Evolutionary conservation across 2,329 filamentous ascomycete genomes (phyloP).

Genomic region (Aureobasidium vineae): DNA sequence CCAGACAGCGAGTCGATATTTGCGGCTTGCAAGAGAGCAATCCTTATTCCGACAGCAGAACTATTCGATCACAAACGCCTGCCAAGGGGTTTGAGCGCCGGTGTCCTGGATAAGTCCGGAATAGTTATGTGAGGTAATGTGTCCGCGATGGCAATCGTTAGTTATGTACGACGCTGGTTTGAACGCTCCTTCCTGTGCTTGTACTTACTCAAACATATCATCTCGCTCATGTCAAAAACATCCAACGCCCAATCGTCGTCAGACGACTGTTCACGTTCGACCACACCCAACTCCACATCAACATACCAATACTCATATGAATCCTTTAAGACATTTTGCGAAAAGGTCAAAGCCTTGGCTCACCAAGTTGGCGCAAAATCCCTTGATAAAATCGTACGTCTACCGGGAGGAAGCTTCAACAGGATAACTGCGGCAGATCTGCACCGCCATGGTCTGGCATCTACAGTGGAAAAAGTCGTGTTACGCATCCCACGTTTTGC

Average conservation of each 20-base stretch:
- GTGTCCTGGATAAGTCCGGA: no score
- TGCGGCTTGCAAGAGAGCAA: no score
- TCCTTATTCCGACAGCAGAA: no score
- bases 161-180: no score
- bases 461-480: background rate
- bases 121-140: no score
- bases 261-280: background rate
- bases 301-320: background rate
- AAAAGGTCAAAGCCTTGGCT: background rate
- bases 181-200: no score
- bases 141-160: no score
- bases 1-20: no score
- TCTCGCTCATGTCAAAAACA: background rate
- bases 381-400: background rate
- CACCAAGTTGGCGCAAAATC: background rate
- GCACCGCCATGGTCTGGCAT: background rate
- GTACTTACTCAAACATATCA: no score
- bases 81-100: no score
- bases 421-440: background rate
- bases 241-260: background rate
- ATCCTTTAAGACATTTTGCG: background rate
- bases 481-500: background rate
- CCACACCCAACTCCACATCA: background rate
- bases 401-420: background rate
- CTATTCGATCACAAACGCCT: no score